Evolutionary conservation across 2,329 filamentous ascomycete genomes (phyloP), one percentile per base, ranked within the genome.

Genomic region (Pseudocercospora vitis): DNA sequence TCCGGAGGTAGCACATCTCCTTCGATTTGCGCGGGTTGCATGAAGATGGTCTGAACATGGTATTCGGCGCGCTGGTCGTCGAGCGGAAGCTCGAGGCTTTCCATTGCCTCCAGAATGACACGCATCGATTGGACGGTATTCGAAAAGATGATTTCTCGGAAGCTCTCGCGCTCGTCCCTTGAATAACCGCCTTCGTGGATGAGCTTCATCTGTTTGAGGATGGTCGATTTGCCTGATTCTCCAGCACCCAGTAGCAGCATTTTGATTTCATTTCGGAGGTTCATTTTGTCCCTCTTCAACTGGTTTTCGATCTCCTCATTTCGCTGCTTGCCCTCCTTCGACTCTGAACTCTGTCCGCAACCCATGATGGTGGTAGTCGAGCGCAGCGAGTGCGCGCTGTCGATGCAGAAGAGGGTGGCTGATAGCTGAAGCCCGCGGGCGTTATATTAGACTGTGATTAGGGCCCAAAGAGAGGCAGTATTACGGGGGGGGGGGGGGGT

Each of bases 281-380:
- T 88, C 89, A 97, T 89, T 78, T 95, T 95, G 73, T 99, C 94
- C 74, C 90, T 84, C 84, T 96, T 97, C 73, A 97, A 81, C 81
- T 97, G 92, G 75, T 96, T 97, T 79, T 99, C 94, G 71, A 99
- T 99, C 85, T 97, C 92, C 83, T 99, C 94, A 74, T 99, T 97
- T 68, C 94, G 87, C 81, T 91, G 89, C 89, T 96, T 97, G 79
- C 94, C 92, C 91, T 97, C 94, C 87, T 96, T 96, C 80, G 97
- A 94, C 81, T 97, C 94, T 72, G 94, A 96, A 76, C 92, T 97
- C 90, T 96, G 95, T 78, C 92, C 92, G 76, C 94, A 99, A 85
- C 94, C 94, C 94, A 99, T 99, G 70, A 81, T 91, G 87, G 73
- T 79, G 76, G 74, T 51, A 48, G 39, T 45, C 23, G 35, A n/a